phyloP scores from a whole-genome alignment of 1,284 basidiomycete genomes.

The Nidula niveotomentosa region DNA sequence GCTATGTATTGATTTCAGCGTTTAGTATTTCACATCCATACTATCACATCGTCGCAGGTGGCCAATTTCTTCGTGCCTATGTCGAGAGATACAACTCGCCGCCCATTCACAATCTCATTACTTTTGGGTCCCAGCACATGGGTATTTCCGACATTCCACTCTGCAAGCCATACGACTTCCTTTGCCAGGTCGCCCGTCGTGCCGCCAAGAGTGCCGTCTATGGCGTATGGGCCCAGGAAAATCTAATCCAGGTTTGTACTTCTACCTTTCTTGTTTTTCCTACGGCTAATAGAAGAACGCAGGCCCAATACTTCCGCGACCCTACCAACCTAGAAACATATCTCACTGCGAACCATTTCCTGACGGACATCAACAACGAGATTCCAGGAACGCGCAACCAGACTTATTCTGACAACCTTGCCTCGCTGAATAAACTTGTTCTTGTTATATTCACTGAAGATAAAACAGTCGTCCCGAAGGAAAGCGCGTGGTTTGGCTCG shows the following conservation, averaged over 20 bases:
- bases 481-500: slow-evolving; percentile 84
- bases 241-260: slow-evolving; percentile 72
- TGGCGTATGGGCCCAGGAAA: slow-evolving; percentile 77
- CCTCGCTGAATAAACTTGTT: slow-evolving; percentile 58
- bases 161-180: slow-evolving; percentile 69
- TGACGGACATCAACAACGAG: slow-evolving; percentile 80
- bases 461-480: slow-evolving; percentile 79
- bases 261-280: no score
- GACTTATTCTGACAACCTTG: slow-evolving; percentile 62
- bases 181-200: slow-evolving; percentile 78
- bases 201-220: slow-evolving; percentile 80
- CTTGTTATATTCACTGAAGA: slow-evolving; percentile 72
- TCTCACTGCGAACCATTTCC: slow-evolving; percentile 66
- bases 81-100: slow-evolving; percentile 84
- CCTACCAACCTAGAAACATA: slow-evolving; percentile 75
- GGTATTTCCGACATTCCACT: slow-evolving; percentile 81
- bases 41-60: slow-evolving; percentile 36
- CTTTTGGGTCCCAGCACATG: slow-evolving; percentile 86
- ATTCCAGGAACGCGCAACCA: slow-evolving; percentile 46
- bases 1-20: not conserved
- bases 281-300: not conserved
- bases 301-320: slow-evolving; percentile 96
- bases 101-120: slow-evolving; percentile 83
- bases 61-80: slow-evolving; percentile 91
- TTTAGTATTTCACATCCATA: not conserved